Conservation (phyloP, 257 asterid species). For the Solanum etuberosum region DNA sequence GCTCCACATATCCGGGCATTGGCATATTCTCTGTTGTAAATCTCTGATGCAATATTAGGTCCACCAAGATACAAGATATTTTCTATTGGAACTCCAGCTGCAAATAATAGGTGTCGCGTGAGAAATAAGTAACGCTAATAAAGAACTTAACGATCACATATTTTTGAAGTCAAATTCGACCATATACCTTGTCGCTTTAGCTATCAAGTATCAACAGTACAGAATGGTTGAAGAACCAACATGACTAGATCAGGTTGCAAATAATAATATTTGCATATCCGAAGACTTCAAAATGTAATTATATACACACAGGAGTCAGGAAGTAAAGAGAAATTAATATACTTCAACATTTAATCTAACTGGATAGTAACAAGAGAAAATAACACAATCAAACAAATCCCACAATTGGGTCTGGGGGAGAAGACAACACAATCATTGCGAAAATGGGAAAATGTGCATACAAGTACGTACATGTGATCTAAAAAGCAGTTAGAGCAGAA, state of each 20-base stretch:
- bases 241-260: background rate
- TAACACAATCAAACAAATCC: background rate
- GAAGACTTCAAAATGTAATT: background rate
- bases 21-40: slow-evolving; percentile 83
- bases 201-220: background rate
- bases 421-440: background rate
- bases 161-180: background rate
- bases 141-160: background rate
- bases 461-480: background rate
- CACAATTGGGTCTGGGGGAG: background rate
- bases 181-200: background rate
- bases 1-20: slow-evolving; percentile 90
- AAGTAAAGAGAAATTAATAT: background rate
- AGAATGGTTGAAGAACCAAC: background rate
- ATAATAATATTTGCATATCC: background rate
- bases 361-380: background rate
- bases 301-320: background rate
- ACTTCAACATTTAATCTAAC: background rate
- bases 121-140: background rate
- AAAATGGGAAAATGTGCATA: background rate
- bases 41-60: slow-evolving; percentile 87
- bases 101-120: background rate
- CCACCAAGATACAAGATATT: slow-evolving; percentile 91
- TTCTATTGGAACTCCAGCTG: slow-evolving; percentile 73
- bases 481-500: background rate